Evolutionary conservation across 345 rosid genomes (phyloP).

Genomic region (Punica granatum): DNA sequence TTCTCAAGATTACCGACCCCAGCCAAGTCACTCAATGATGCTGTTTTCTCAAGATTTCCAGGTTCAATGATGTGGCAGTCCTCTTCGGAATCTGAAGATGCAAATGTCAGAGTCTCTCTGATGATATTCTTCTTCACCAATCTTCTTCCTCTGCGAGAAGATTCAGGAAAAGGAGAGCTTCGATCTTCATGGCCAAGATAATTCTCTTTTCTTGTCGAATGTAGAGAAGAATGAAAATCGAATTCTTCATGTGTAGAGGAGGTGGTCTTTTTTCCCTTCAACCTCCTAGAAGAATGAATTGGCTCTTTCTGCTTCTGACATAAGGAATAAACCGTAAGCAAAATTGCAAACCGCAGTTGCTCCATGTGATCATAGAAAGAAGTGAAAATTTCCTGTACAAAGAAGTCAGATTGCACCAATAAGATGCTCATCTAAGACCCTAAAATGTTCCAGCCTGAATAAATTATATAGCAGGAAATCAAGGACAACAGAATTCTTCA

Average conservation of each 20-base stretch:
- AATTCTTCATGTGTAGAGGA: constrained; percentile 18
- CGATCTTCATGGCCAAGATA: constrained; percentile 14
- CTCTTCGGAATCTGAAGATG: constrained; percentile 35
- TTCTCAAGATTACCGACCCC: constrained; percentile 10
- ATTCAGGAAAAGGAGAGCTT: constrained; percentile 23
- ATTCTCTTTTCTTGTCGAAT: constrained; percentile 20
- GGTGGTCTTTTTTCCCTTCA: constrained; percentile 22
- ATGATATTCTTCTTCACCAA: constrained; percentile 32
- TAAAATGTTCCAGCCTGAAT: not conserved
- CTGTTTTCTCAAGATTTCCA: constrained; percentile 4
- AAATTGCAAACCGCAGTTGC: not conserved
- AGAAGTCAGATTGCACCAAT: not conserved
- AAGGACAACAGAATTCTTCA: not conserved
- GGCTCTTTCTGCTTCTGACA: constrained; percentile 17
- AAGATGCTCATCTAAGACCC: not conserved
- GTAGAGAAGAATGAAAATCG: constrained; percentile 8
- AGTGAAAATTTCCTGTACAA: not conserved
- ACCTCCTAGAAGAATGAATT: constrained; percentile 24
- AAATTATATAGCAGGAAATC: not conserved
- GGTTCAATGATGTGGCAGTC: constrained; percentile 21
- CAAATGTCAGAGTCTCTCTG: constrained; percentile 22
- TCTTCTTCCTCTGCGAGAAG: constrained; percentile 38
- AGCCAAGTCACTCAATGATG: constrained; percentile 13
- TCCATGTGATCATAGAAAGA: not conserved
- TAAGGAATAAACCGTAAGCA: constrained; percentile 1